Conservation (phyloP, 2,329 filamentous ascomycete species). For the Chrysoporthe cubensis region DNA sequence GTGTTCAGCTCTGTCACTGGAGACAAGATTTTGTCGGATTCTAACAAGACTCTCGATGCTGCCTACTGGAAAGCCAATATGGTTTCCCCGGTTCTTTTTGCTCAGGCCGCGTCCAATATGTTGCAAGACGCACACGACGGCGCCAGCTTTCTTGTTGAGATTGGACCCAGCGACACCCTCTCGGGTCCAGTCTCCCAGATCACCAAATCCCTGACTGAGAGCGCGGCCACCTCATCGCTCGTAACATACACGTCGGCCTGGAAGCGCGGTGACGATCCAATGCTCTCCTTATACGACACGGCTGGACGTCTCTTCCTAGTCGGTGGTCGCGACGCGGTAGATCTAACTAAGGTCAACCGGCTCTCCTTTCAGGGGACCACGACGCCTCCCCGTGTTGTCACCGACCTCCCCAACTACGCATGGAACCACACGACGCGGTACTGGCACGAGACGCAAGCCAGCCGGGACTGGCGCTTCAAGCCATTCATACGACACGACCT, state of each 20-base stretch:
- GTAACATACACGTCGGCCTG: slow-evolving; percentile 23
- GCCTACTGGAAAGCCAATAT: slow-evolving; percentile 39
- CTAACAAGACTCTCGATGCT: slow-evolving; percentile 14
- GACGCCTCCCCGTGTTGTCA: neutral
- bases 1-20: slow-evolving; percentile 32
- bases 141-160: slow-evolving; percentile 33
- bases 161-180: slow-evolving; percentile 32
- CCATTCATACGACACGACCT: slow-evolving; percentile 18
- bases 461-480: slow-evolving; percentile 17
- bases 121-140: slow-evolving; percentile 16
- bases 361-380: too few relatives aligned
- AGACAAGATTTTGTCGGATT: neutral
- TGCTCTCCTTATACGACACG: slow-evolving; percentile 28
- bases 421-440: slow-evolving; percentile 34
- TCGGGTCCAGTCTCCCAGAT: slow-evolving; percentile 34
- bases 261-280: slow-evolving; percentile 27
- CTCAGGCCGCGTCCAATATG: slow-evolving; percentile 28
- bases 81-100: slow-evolving; percentile 35
- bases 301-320: slow-evolving; percentile 33
- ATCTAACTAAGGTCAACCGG: slow-evolving; percentile 19
- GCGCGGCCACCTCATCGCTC: too few relatives aligned
- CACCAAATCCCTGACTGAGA: slow-evolving; percentile 25
- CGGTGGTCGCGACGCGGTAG: slow-evolving; percentile 21
- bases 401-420: slow-evolving; percentile 35
- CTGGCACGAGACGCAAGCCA: slow-evolving; percentile 12